Evolutionary conservation across 768 basidiomycete species (phyloP).

Genomic region (Mycena rebaudengoi): DNA sequence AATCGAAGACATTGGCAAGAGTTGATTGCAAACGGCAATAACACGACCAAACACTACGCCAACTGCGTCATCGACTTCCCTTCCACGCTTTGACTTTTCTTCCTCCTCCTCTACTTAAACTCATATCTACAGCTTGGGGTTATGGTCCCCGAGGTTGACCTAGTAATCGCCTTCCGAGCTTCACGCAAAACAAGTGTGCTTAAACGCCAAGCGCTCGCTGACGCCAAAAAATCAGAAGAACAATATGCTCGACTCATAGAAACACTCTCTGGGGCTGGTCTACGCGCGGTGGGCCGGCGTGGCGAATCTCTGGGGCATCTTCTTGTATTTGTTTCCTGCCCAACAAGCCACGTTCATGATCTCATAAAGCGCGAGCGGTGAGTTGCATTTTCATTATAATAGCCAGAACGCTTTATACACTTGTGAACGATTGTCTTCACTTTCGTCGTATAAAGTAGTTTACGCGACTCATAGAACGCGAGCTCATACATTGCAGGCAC

Average conservation of each 20-base stretch:
- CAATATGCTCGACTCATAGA: slow-evolving; percentile 75
- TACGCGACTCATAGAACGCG: no score
- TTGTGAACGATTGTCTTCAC: no score
- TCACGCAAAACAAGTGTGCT: slow-evolving; percentile 57
- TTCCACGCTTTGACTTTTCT: no score
- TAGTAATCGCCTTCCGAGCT: slow-evolving; percentile 76
- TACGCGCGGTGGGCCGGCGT: slow-evolving; percentile 76
- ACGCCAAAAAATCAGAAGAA: slow-evolving; percentile 68
- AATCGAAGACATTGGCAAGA: no score
- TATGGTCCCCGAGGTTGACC: slow-evolving; percentile 70
- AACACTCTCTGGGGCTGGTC: slow-evolving; percentile 66
- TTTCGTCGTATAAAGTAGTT: no score
- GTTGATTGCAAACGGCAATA: no score
- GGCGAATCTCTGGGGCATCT: slow-evolving; percentile 83
- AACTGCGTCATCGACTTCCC: no score
- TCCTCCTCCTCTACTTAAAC: no score
- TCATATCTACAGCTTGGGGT: no score
- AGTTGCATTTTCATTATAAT: slow-evolving; percentile 38
- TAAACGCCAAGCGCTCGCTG: slow-evolving; percentile 69
- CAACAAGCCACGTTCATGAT: slow-evolving; percentile 63
- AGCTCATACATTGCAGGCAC: no score
- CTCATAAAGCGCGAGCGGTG: slow-evolving; percentile 82
- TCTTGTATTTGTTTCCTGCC: slow-evolving; percentile 79
- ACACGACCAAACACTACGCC: no score
- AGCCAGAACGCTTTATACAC: no score